A percentile compares a stretch with the other conserved stretches of the same genome.
Evolutionary conservation across 257 asterid genomes (phyloP).

Genomic region (Gentiana dahurica): DNA sequence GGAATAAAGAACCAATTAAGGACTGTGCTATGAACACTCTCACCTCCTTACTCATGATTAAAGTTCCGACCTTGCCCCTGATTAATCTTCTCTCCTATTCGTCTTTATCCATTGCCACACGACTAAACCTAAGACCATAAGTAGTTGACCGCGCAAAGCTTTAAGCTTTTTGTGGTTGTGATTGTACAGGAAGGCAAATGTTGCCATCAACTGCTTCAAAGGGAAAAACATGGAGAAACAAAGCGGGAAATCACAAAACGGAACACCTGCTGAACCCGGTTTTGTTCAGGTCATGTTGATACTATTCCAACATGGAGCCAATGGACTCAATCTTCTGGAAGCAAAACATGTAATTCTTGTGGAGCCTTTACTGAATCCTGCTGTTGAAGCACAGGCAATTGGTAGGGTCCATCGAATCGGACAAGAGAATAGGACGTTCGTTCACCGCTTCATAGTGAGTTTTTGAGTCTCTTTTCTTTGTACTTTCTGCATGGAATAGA

Average conservation of each 20-base stretch:
- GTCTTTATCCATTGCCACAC: no score
- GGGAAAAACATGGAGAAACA: conserved; percentile 38
- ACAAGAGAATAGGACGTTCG: conserved; percentile 71
- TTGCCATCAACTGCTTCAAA: conserved; percentile 72
- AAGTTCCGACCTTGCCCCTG: no score
- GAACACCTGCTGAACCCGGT: conserved; percentile 23
- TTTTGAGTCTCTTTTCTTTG: background rate
- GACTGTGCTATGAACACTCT: no score
- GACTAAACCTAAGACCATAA: no score
- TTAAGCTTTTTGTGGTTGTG: conserved; percentile 5
- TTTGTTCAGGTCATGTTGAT: conserved; percentile 68
- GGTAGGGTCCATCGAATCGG: conserved; percentile 98
- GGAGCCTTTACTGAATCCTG: conserved; percentile 93
- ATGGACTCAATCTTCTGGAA: conserved; percentile 92
- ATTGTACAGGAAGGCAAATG: conserved; percentile 65
- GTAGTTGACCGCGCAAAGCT: background rate
- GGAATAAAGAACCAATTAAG: no score
- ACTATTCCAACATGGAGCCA: conserved; percentile 89
- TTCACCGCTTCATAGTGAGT: conserved; percentile 91
- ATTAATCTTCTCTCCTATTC: no score
- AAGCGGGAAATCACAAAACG: conserved; percentile 21
- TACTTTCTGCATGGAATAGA: no score
- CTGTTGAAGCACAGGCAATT: conserved; percentile 97
- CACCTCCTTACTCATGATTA: no score
- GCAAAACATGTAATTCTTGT: conserved; percentile 94